Evolutionary conservation across 768 basidiomycete genomes (phyloP).

Genomic region (Pulveroboletus sp.): DNA sequence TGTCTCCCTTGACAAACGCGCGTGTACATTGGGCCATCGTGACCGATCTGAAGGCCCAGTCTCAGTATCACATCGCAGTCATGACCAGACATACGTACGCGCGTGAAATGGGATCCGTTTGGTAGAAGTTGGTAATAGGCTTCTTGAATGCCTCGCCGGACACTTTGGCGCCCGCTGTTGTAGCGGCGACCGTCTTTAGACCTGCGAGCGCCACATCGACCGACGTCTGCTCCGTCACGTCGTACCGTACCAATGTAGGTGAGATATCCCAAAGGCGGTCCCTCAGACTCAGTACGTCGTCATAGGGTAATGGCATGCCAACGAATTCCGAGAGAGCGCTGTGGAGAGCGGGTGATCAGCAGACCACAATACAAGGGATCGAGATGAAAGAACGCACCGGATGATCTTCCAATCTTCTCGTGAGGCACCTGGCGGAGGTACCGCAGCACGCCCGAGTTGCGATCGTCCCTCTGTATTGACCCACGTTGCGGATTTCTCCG

Average conservation of each 20-base stretch:
- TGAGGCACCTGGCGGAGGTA: conserved; percentile 91
- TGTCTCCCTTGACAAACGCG: conserved; percentile 74
- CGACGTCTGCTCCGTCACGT: conserved; percentile 75
- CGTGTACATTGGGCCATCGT: conserved; percentile 95
- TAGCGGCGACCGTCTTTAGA: conserved; percentile 52
- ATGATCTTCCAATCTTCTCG: conserved; percentile 98
- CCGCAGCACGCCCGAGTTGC: conserved; percentile 88
- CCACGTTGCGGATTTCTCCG: conserved; percentile 90
- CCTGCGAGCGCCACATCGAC: conserved; percentile 69
- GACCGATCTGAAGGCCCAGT: conserved; percentile 56
- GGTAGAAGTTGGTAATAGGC: conserved; percentile 91
- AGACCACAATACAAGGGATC: neutral
- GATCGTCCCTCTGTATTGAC: conserved; percentile 95
- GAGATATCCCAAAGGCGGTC: conserved; percentile 98
- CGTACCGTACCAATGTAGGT: conserved; percentile 85
- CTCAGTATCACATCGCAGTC: neutral
- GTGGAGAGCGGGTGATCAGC: neutral
- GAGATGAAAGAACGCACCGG: conserved; percentile 46
- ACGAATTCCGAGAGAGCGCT: conserved; percentile 89
- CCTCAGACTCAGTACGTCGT: conserved; percentile 77
- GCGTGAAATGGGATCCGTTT: conserved; percentile 93
- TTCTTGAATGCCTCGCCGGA: conserved; percentile 65
- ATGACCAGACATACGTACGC: conserved; percentile 54
- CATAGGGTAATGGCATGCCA: conserved; percentile 82
- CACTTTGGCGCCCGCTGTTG: conserved; percentile 53